Evolutionary conservation across 768 basidiomycete species (phyloP).

Genomic region (Boletus sensibilis): DNA sequence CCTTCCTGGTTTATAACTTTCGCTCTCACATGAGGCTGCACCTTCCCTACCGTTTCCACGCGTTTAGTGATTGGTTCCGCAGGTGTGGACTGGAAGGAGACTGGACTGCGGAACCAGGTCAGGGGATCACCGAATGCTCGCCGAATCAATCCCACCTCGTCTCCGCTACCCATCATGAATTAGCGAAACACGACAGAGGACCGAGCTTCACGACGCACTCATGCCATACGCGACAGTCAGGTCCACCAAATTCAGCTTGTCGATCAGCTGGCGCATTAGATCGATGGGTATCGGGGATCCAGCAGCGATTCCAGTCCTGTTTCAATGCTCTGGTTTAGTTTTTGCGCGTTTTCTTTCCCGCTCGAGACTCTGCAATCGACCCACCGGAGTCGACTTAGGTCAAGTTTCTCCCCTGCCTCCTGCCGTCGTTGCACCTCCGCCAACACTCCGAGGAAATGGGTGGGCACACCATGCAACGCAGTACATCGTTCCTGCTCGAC

Average conservation of each 20-base stretch:
- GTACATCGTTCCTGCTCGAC: constrained; percentile 70
- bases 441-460: constrained; percentile 77
- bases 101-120: constrained; percentile 50
- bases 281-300: constrained; percentile 79
- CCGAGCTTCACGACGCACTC: constrained; percentile 51
- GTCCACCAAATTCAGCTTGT: constrained; percentile 63
- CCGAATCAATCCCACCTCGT: constrained; percentile 47
- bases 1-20: constrained; percentile 63
- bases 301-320: constrained; percentile 79
- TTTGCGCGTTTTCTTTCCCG: background rate
- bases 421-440: constrained; percentile 60
- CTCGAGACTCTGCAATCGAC: background rate
- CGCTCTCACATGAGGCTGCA: constrained; percentile 75
- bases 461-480: constrained; percentile 81
- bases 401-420: constrained; percentile 42
- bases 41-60: constrained; percentile 77
- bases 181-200: background rate
- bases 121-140: background rate
- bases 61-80: constrained; percentile 70
- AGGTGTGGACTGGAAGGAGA: constrained; percentile 77
- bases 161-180: constrained; percentile 50
- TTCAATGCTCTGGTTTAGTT: background rate
- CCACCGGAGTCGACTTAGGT: constrained; percentile 57
- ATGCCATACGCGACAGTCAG: constrained; percentile 83
- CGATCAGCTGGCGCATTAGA: constrained; percentile 71